Base-by-base conservation (phyloP, 768 basidiomycete species). In the Lactifluus hygrophoroides region DNA sequence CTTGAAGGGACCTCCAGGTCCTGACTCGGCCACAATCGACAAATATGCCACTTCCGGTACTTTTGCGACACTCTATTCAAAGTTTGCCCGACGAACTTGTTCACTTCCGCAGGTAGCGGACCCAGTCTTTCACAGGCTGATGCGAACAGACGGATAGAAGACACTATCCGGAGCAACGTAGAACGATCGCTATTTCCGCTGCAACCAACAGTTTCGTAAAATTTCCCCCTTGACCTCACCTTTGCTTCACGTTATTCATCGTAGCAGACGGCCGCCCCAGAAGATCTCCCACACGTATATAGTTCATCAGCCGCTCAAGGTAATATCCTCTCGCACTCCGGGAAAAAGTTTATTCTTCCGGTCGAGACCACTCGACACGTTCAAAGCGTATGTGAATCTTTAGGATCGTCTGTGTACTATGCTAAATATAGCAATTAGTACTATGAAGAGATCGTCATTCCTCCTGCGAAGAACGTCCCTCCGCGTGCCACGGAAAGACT, bases 401-500 rank as follows among this genome's bases (percentile, higher is more conserved):
- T 8, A 35, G 3, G 16, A 48, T 49, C 30, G 9, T 40, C 30
- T 34, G 48, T n/a, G 9, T 43, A n/a, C 23, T 25, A 11, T 37
- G 21, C 47, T 40, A 2, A 42, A 42, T n/a, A 11, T 11, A 21
- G 5, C 3, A 10, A 30, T 19, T 52, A 58, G 61, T 52, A 66
- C 58, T 91, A 85, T 66, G 89, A 95, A 70, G 94, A 97, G 75
- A 88, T 96, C 17, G 77, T 83, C 23, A 77, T 98, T 35, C 96
- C 96, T 7, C 94, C 95, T 13, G 81, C 92, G 0, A 85, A 74
- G 62, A 76, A 82, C 2, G 78, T 95, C 0, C 93, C 94, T 10
- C 85, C 86, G 8, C 82, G 81, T 50, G 66, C 69, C 5, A 76
- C 77, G 4, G 96, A 98, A 69, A 79, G 83, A 30, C 79, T 88